phyloP scores from a whole-genome alignment of 2,329 filamentous ascomycete species.

The Trichophyton benhamiae region DNA sequence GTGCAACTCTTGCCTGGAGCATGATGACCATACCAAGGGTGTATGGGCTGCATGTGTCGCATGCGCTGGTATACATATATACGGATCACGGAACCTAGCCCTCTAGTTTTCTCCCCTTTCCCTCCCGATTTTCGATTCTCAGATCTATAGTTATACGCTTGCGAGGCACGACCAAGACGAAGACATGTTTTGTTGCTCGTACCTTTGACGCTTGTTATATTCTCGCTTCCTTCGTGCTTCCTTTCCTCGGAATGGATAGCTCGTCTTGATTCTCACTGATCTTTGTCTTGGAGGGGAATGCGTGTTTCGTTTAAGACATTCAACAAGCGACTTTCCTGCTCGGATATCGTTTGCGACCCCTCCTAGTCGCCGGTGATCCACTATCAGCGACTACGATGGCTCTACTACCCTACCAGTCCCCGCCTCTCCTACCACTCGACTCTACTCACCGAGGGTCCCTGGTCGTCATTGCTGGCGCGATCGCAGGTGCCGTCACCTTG shows the following conservation, averaged over 20 bases:
- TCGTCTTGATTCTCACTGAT: background rate
- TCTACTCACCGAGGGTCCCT: conserved; percentile 28
- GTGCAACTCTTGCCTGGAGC: background rate
- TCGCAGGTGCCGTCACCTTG: conserved; percentile 27
- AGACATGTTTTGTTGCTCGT: background rate
- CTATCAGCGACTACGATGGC: conserved; percentile 1
- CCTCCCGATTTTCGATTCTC: background rate
- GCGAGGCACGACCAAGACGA: background rate
- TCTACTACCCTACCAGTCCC: conserved; percentile 23
- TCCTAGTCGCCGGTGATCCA: background rate
- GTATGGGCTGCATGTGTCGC: background rate
- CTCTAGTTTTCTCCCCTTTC: background rate
- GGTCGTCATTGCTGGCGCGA: conserved; percentile 27
- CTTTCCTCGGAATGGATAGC: background rate
- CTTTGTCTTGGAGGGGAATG: background rate
- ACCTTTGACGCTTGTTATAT: background rate
- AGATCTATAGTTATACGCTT: background rate
- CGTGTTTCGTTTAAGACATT: background rate
- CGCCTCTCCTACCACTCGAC: conserved; percentile 29
- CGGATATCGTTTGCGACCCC: background rate
- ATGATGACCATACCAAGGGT: background rate
- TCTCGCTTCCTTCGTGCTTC: background rate
- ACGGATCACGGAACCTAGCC: background rate
- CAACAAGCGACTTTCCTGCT: background rate
- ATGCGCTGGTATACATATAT: background rate